Evolutionary conservation across 495 filamentous ascomycete species (phyloP), one percentile per base, ranked within the genome.

Genomic region (Hypoxylon rickii): DNA sequence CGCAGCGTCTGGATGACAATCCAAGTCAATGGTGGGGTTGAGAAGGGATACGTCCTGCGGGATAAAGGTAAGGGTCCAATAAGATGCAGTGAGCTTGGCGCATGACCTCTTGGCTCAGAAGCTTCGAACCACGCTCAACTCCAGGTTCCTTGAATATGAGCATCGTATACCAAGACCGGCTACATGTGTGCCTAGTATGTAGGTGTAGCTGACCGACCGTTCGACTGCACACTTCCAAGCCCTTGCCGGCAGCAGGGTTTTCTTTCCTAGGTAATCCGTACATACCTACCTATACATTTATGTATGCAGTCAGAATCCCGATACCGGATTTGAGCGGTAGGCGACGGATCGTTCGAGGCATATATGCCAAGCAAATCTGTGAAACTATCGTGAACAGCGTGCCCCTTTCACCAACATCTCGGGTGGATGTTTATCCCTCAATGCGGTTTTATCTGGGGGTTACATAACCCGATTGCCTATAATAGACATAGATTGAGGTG

Each of bases 51-150:
- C 47, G 42, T 40, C 42, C 37, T 54, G 50, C 42, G 39, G 50
- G 22, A 55, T 41, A 52, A 13, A 44, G 19, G 41, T 20, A 33
- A 37, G 34, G 50, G 44, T 20, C 13, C 43, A 34, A 60, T 51
- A 51, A 55, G 49, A 53, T 43, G 31, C 13, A 41, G 44, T 34
- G 55, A 51, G 24, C 24, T 63, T 51, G 54, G 59, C 59, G 58
- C 44, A 58, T 13, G 36, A 45, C 36, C 26, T n/a, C n/a, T n/a
- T n/a, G n/a, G n/a, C n/a, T 37, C 45, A 36, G 39, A 39, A 40
- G 26, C 32, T 21, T 48, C 16, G 32, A 49, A 39, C 45, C 33
- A 53, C n/a, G n/a, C n/a, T n/a, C n/a, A 50, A 31, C 51, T 41
- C 40, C 24, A 19, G 18, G 20, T 33, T 42, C 42, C 53, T 49